Conservation (phyloP, 305 asterid species). For the Fraxinus paxiana region DNA sequence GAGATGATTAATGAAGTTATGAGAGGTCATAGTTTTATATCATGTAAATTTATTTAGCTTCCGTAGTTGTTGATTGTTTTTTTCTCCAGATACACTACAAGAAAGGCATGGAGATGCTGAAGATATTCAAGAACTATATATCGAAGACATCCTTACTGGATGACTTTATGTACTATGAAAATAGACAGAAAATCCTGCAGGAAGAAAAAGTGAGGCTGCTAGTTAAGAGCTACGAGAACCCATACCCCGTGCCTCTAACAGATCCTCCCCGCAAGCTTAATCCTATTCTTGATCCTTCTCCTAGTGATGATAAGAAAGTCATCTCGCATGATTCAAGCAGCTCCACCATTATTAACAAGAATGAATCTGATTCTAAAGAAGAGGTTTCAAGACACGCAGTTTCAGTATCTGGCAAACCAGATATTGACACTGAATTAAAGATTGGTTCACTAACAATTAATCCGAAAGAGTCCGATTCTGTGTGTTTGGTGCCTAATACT, state of each 20-base stretch:
- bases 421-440: conserved; percentile 30
- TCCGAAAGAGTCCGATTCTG: conserved; percentile 31
- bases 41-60: neutral
- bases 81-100: conserved; percentile 49
- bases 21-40: neutral
- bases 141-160: conserved; percentile 74
- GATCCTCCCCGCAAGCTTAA: conserved; percentile 62
- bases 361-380: conserved; percentile 17
- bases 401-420: conserved; percentile 28
- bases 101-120: conserved; percentile 87
- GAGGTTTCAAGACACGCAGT: neutral
- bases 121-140: conserved; percentile 46
- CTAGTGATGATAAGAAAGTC: conserved; percentile 28
- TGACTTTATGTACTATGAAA: conserved; percentile 85
- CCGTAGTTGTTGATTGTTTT: neutral
- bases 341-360: conserved; percentile 12
- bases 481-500: conserved; percentile 20
- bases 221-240: conserved; percentile 47
- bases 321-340: conserved; percentile 18
- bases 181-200: conserved; percentile 64
- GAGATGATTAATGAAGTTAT: neutral
- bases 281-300: conserved; percentile 22
- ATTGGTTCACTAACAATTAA: conserved; percentile 44
- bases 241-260: conserved; percentile 41
- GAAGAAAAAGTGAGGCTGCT: conserved; percentile 64